These are phyloP conservation scores for Aspergillus sojae DNA, from an alignment of 2,329 filamentous ascomycete genomes.

Conservation along the genomic window DNA sequence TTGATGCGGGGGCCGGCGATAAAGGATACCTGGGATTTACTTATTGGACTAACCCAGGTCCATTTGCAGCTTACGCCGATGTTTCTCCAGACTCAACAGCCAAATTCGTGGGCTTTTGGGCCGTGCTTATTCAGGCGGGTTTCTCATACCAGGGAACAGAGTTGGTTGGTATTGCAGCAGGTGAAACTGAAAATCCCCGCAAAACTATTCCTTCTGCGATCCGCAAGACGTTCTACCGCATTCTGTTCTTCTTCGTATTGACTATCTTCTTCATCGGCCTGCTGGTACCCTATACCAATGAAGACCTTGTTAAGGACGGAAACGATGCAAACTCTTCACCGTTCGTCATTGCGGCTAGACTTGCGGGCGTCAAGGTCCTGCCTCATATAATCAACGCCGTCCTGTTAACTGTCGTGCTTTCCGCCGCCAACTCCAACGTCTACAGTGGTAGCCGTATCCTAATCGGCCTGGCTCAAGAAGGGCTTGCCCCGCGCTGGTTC, in stretches of 20 bases:
- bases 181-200: slow-evolving; percentile 72
- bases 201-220: slow-evolving; percentile 74
- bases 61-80: slow-evolving; percentile 61
- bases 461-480: slow-evolving; percentile 62
- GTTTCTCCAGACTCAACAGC: slow-evolving; percentile 43
- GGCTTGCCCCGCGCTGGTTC: slow-evolving; percentile 48
- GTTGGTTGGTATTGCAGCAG: slow-evolving; percentile 76
- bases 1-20: slow-evolving; percentile 70
- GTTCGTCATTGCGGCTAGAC: slow-evolving; percentile 47
- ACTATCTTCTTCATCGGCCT: slow-evolving; percentile 68
- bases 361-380: slow-evolving; percentile 41
- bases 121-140: slow-evolving; percentile 49
- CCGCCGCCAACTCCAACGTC: slow-evolving; percentile 47
- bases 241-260: slow-evolving; percentile 60
- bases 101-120: slow-evolving; percentile 65
- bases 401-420: slow-evolving; percentile 47
- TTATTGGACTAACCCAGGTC: slow-evolving; percentile 69
- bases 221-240: slow-evolving; percentile 73
- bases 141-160: slow-evolving; percentile 64
- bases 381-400: slow-evolving; percentile 46
- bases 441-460: slow-evolving; percentile 65
- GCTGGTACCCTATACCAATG: slow-evolving; percentile 64
- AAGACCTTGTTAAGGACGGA: slow-evolving; percentile 54
- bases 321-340: slow-evolving; percentile 40
- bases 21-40: slow-evolving; percentile 73